These are phyloP conservation scores for Phaeotremella fagi DNA, from an alignment of 768 basidiomycete genomes.

Conservation along the genomic window DNA sequence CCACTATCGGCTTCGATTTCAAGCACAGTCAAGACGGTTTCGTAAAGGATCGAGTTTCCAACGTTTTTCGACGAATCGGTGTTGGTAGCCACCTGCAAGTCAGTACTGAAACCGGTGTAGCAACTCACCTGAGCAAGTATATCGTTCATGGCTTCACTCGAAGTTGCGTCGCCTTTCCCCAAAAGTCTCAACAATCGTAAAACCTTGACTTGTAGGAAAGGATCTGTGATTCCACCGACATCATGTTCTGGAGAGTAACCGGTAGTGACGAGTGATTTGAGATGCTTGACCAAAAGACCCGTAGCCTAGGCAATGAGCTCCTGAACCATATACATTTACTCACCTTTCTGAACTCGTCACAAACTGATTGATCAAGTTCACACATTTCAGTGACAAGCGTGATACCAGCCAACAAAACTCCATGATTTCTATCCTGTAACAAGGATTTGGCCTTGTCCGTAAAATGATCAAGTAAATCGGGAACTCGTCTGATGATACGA, in stretches of 20 bases:
- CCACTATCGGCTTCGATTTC: constrained; percentile 97
- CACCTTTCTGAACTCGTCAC: constrained; percentile 87
- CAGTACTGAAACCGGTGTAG: background rate
- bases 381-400: constrained; percentile 96
- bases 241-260: constrained; percentile 99
- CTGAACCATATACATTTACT: constrained; percentile 25
- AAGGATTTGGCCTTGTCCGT: constrained; percentile 79
- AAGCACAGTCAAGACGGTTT: constrained; percentile 90
- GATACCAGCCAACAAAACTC: constrained; percentile 87
- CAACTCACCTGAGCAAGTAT: constrained; percentile 78
- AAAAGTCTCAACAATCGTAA: constrained; percentile 82
- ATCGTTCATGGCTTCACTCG: constrained; percentile 97
- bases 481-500: constrained; percentile 89
- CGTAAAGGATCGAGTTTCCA: constrained; percentile 95
- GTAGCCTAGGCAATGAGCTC: constrained; percentile 16
- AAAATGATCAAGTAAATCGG: constrained; percentile 92
- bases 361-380: constrained; percentile 63
- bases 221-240: constrained; percentile 87
- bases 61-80: constrained; percentile 97
- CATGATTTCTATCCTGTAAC: constrained; percentile 92
- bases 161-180: constrained; percentile 74
- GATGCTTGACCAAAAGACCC: constrained; percentile 76
- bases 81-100: constrained; percentile 88
- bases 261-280: constrained; percentile 90
- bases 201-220: constrained; percentile 63